Base-by-base conservation (phyloP, 169 alveolate genomes). In the Eimeria maxima region DNA sequence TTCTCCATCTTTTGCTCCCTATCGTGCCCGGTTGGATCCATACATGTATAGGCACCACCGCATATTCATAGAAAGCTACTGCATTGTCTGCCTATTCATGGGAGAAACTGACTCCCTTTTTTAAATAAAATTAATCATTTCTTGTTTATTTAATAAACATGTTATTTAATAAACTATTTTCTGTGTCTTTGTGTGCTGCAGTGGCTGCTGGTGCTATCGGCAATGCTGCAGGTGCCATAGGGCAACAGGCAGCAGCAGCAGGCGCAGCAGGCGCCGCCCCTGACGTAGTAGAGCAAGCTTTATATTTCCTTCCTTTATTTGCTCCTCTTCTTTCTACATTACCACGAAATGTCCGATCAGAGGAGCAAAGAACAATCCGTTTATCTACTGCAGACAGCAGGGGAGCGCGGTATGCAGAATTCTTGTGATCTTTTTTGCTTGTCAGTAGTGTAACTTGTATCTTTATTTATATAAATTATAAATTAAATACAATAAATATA, bases 301-400 rank as follows among this genome's bases (percentile, higher is more conserved):
- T 80, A 45, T 80, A 80, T 24, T 44, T 80, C 6, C 44, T 80
- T 18, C 90, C 65, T 5, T 20, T 80, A 4, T 22, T 80, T 1
- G 44, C 90, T 6, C 27, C 53, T 10, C 29, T 44, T 10, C 20
- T 50, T 29, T 5, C 53, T 27, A 71, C 71, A 10, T 13, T 24
- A 29, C 11, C 57, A 50, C 4, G 27, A 18, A 29, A 6, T 3
- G 7, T 29, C 44, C 33, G 33, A 22, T 14, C 45, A 2, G 69
- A 60, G 29, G 90, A 42, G 50, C 78, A 67, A 18, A 4, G 90
- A 38, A 80, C 90, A 2, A 47, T 80, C 47, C 65, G 38, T 22
- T 71, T 80, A 38, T 80, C 90, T 10, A 80, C 90, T 45, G 90
- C 90, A 3, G 69, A 47, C 53, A 22, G 44, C 45, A 29, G 90